Percentiles rank a stretch among this genome's conserved stretches.
phyloP scores from a whole-genome alignment of 2,329 filamentous ascomycete genomes.

The Beauveria pseudobassiana region DNA sequence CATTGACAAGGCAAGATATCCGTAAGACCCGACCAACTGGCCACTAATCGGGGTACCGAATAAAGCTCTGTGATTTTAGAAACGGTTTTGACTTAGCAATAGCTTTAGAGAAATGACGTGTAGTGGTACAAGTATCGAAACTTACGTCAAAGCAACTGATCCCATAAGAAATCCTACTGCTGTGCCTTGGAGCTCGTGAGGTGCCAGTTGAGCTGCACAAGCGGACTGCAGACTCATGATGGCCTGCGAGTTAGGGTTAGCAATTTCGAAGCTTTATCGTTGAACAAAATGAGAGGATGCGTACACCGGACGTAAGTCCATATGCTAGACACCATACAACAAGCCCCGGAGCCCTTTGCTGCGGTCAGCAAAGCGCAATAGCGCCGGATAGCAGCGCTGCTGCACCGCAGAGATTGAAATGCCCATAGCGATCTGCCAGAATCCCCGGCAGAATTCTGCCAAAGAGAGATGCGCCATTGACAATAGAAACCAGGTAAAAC shows the following conservation, averaged over 20 bases:
- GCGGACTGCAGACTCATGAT: slow-evolving; percentile 7
- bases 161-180: slow-evolving; percentile 2
- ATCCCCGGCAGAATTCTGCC: slow-evolving; percentile 60
- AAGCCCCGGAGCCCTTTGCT: neutral
- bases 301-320: slow-evolving; percentile 1
- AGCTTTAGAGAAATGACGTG: neutral
- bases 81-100: neutral
- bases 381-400: neutral
- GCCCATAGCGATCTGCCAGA: slow-evolving; percentile 24
- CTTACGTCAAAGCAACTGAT: slow-evolving; percentile 4
- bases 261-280: neutral
- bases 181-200: neutral
- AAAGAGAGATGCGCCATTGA: slow-evolving; percentile 70
- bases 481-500: slow-evolving; percentile 68
- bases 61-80: neutral
- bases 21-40: neutral
- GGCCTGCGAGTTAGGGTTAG: neutral
- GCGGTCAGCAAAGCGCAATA: slow-evolving; percentile 1
- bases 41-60: slow-evolving; percentile 6
- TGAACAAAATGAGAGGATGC: neutral
- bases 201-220: slow-evolving; percentile 3
- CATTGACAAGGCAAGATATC: slow-evolving; percentile 6
- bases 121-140: neutral
- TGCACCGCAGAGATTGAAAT: slow-evolving; percentile 23
- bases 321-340: slow-evolving; percentile 5